A percentile compares a stretch with the other conserved stretches of the same genome.
Evolutionary conservation across 2,329 filamentous ascomycete genomes (phyloP).

Genomic region (Coniosporium tulheliwenetii): DNA sequence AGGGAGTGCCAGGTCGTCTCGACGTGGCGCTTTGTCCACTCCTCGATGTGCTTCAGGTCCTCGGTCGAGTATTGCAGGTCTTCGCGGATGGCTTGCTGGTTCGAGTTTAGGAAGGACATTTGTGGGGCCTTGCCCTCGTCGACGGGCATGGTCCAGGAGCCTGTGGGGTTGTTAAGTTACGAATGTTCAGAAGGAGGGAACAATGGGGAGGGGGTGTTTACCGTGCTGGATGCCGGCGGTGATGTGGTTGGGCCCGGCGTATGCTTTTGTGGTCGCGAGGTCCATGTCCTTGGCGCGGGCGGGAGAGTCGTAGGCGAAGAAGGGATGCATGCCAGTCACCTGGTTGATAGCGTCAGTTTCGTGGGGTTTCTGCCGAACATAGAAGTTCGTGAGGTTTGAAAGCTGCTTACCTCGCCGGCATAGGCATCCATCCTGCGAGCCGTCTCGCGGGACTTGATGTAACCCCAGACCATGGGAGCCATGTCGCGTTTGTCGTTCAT

Average conservation of each 20-base stretch:
- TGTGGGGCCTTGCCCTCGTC: conserved; percentile 36
- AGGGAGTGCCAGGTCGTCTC: conserved; percentile 61
- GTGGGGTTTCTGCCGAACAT: conserved; percentile 9
- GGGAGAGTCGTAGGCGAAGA: conserved; percentile 54
- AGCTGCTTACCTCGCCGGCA: conserved; percentile 47
- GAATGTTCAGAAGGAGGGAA: not conserved
- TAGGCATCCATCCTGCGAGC: conserved; percentile 65
- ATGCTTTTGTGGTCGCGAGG: conserved; percentile 57
- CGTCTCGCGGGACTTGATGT: conserved; percentile 70
- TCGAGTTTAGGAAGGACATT: conserved; percentile 43
- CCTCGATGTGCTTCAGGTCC: conserved; percentile 51
- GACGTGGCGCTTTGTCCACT: conserved; percentile 49
- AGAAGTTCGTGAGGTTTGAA: not conserved
- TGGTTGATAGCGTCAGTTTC: conserved; percentile 7
- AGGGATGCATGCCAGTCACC: conserved; percentile 44
- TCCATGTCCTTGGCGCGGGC: conserved; percentile 60
- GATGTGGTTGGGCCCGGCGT: conserved; percentile 58
- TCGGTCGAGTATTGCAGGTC: conserved; percentile 50
- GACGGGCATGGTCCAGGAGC: conserved; percentile 48
- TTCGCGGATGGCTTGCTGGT: conserved; percentile 42
- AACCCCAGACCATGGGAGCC: conserved; percentile 69
- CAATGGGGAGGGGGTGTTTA: conserved; percentile 9
- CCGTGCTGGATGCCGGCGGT: conserved; percentile 59
- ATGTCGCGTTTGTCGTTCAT: conserved; percentile 79
- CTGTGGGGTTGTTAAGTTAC: conserved; percentile 2